Base-by-base conservation (phyloP, 1,284 basidiomycete species). In the Gomphus sp. region DNA sequence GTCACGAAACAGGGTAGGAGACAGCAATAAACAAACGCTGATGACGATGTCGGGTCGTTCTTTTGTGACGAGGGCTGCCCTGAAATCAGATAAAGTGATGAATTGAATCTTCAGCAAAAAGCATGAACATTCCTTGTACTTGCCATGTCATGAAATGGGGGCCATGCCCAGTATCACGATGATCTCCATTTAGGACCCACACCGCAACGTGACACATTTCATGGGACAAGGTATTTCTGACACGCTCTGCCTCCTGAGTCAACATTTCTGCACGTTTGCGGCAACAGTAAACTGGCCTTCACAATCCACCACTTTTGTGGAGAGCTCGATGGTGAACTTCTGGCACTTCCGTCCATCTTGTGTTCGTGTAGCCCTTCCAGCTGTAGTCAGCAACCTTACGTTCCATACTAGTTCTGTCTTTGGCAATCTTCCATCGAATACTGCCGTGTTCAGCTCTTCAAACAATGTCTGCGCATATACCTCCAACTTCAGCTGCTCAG, bases 171-270 rank as follows among this genome's bases (percentile, higher is more conserved):
- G 18, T 77, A 67, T 87, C 87, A 55, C 81, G 80, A 3, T 82
- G 77, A 28, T 82, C 76, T 10, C 77, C 71, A 66, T 87, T 79
- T 56, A 93, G 85, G 36, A 87, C 73, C 91, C 91, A 93, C 59
- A 81, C 84, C 5, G 90, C 90, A 33, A 93, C 72, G 70, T 93
- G 91, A 63, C 91, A 93, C 84, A 93, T 89, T 70, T 93, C 91
- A 65, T 93, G 91, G 33, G 87, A 81, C 2, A 93, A 72, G 0
- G 91, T 93, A 67, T 89, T 83, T 22, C 82, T 74, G 44, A 93
- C 84, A 28, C 89, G 81, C 58, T 87, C 87, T 91, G 59, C 41
- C 34, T 34, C 31, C 50, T 45, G 7, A 39, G 56, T 31, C 55
- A 43, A 55, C 41, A 43, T 39, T 12, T 39, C 58, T 10, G 39